A percentile compares a stretch with the other conserved stretches of the same genome.
Conservation (phyloP, 495 filamentous ascomycete genomes). For the Stereocaulon alpinum region DNA sequence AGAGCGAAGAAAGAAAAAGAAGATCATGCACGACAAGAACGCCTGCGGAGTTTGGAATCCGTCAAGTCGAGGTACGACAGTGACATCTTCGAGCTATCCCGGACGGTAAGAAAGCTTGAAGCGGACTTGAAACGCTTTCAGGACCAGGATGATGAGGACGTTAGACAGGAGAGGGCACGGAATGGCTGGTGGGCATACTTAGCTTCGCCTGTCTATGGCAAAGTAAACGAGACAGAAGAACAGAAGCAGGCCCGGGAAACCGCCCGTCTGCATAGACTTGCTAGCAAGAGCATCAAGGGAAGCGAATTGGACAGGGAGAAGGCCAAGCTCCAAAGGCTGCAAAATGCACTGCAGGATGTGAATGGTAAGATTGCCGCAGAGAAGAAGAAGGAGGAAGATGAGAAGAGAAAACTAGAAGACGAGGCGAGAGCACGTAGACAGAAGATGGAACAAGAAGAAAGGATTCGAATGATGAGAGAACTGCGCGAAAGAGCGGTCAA, state of each 20-base stretch:
- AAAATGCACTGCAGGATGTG: background rate
- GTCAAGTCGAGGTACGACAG: background rate
- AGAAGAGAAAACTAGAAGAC: background rate
- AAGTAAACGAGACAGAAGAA: conserved; percentile 2
- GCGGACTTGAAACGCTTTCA: background rate
- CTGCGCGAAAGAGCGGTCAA: background rate
- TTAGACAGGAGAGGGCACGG: background rate
- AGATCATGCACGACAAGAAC: background rate
- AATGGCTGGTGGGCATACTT: conserved; percentile 16
- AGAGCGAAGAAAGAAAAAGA: background rate
- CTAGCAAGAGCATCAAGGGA: conserved; percentile 13
- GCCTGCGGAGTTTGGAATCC: background rate
- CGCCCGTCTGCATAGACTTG: conserved; percentile 5
- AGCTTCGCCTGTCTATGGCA: conserved; percentile 8
- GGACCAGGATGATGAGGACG: background rate
- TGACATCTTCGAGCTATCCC: background rate
- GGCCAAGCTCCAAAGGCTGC: background rate
- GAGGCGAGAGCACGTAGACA: background rate
- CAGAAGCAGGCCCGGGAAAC: conserved; percentile 11
- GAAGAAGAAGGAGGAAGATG: conserved; percentile 5
- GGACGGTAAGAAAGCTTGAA: background rate
- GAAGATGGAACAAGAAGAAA: background rate
- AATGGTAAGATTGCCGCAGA: conserved; percentile 1
- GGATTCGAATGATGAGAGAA: background rate
- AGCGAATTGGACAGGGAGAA: conserved; percentile 6